These are phyloP conservation scores for Saccharomycopsis microspora DNA, from an alignment of 805 yeast genomes.

Conservation along the genomic window DNA sequence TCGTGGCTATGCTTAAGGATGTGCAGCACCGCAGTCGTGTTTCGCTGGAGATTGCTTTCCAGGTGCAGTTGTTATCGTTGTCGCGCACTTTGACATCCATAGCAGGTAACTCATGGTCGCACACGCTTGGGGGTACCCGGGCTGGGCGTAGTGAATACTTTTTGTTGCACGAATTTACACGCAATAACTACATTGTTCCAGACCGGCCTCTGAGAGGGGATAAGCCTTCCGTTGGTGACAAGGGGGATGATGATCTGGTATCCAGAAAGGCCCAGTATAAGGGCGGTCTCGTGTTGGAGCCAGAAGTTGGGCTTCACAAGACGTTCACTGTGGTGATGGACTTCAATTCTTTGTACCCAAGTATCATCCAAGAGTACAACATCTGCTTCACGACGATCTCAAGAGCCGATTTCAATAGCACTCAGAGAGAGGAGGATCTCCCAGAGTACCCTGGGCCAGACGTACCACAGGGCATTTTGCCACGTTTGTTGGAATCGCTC, in stretches of 20 bases:
- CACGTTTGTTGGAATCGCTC: conserved; percentile 68
- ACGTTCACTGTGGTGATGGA: conserved; percentile 91
- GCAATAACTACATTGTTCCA: conserved; percentile 75
- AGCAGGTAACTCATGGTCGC: conserved; percentile 97
- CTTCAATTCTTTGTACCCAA: conserved; percentile 93
- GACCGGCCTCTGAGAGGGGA: conserved; percentile 51
- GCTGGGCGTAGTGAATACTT: conserved; percentile 94
- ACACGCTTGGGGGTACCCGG: conserved; percentile 87
- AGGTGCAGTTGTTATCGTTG: conserved; percentile 75
- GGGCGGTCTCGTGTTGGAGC: conserved; percentile 95
- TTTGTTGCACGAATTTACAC: conserved; percentile 80
- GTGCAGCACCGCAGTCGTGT: conserved; percentile 55
- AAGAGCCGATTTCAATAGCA: conserved; percentile 32
- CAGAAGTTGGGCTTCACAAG: conserved; percentile 88
- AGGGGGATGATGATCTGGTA: conserved; percentile 33
- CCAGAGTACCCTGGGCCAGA: conserved; percentile 59
- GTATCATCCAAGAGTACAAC: conserved; percentile 93
- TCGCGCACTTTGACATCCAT: conserved; percentile 85
- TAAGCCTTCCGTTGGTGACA: conserved; percentile 23
- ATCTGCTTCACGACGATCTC: conserved; percentile 95
- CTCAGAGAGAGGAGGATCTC: conserved; percentile 44
- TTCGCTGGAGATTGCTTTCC: conserved; percentile 68
- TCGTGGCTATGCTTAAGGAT: conserved; percentile 62
- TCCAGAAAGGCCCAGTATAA: conserved; percentile 65
- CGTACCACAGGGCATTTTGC: conserved; percentile 69